Evolutionary conservation across 2,329 filamentous ascomycete genomes (phyloP), one percentile per base, ranked within the genome.

Genomic region (Calonectria henricotiae): DNA sequence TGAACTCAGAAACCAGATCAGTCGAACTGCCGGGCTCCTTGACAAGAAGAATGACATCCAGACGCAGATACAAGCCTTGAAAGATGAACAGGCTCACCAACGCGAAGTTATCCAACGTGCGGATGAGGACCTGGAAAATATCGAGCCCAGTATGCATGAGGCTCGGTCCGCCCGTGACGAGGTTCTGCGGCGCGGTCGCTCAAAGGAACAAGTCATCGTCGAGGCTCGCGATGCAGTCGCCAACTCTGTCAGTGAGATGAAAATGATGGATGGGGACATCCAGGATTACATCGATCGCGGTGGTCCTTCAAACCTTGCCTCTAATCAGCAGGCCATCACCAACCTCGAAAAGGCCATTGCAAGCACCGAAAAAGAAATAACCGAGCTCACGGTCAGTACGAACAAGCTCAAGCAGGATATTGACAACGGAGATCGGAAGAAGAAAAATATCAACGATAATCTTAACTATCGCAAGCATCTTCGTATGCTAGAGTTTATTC

Each of bases 381-480:
- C 84, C 13, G 85, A 90, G 54, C 84, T 96, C 63, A 92, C 91
- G 2, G 86, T 88, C 27, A 89, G 92, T 66, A 90, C 94, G 71
- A 96, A 97, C 82, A 91, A 91, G 75, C 88, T 98, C 62, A 92
- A 93, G 73, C 89, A 93, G 60, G 92, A 94, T 63, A 88, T 95
- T 62, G 90, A 91, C 76, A 94, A 95, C 77, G 93, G 94, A 67
- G 93, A 95, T 73, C 90, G 92, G 69, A 95, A 92, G 67, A 96
- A 95, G 83, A 92, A 94, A 76, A 95, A 94, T 73, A 98, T 99
- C 75, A 87, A 87, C 25, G 95, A 98, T 80, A 99, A 99, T 77
- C 85, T 98, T 62, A 91, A 91, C 72, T 98, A 95, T 80, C 93
- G 96, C 68, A 92, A 92, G 79, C 92, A 93, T 71, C 86, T 90